phyloP scores from a whole-genome alignment of 192 early-diverging fungal species.

The Backusella macrospora region DNA sequence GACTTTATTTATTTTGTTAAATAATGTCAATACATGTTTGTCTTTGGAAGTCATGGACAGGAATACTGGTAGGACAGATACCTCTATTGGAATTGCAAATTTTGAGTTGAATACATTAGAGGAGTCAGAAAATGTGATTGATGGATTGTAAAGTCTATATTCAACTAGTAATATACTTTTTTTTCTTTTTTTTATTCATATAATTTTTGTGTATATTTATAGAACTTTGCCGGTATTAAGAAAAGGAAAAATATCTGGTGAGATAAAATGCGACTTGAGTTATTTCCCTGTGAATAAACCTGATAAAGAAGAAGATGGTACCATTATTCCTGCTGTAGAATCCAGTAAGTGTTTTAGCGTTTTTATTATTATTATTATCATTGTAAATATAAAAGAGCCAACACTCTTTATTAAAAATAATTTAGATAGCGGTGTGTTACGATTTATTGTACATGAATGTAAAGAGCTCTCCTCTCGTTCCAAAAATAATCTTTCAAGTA shows the following conservation, averaged over 20 bases:
- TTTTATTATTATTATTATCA: background rate
- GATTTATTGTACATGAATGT: constrained; percentile 66
- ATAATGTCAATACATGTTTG: constrained; percentile 73
- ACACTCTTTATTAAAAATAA: too few relatives aligned
- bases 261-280: constrained; percentile 38
- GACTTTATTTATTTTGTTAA: constrained; percentile 73
- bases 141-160: constrained; percentile 30
- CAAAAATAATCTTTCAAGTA: constrained; percentile 30
- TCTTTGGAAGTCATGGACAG: constrained; percentile 81
- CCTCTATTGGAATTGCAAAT: constrained; percentile 62
- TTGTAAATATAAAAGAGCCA: background rate
- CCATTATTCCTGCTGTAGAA: constrained; percentile 44
- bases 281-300: constrained; percentile 46
- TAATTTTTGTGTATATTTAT: background rate
- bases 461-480: constrained; percentile 59
- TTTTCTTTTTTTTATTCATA: too few relatives aligned
- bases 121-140: constrained; percentile 42
- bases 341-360: constrained; percentile 46
- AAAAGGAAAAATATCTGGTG: constrained; percentile 49
- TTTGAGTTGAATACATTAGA: constrained; percentile 51
- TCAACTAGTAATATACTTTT: background rate
- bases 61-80: constrained; percentile 74
- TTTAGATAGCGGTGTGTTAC: constrained; percentile 69
- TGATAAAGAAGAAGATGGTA: constrained; percentile 46
- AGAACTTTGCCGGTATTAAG: constrained; percentile 32